Evolutionary conservation across 1,284 basidiomycete genomes (phyloP).

Genomic region (Naganishia sp.): DNA sequence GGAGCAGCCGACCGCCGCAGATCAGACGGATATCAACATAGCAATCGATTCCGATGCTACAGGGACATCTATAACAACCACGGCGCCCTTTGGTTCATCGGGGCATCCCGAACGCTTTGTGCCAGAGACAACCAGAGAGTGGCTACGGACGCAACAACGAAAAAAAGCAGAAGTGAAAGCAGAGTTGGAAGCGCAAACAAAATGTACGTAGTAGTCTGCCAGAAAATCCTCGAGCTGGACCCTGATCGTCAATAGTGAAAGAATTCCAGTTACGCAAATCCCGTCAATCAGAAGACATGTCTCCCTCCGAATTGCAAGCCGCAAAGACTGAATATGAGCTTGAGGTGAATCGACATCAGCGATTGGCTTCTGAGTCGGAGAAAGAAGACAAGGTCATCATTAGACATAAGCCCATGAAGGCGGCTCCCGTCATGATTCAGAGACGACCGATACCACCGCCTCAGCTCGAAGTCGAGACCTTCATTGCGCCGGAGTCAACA

Average conservation of each 20-base stretch:
- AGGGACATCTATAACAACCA: neutral
- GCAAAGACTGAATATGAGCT: conserved; percentile 13
- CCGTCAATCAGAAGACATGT: neutral
- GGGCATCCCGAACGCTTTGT: neutral
- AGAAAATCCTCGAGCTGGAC: no score
- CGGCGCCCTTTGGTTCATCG: neutral
- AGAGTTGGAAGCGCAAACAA: conserved; percentile 5
- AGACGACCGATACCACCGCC: neutral
- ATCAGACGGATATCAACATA: neutral
- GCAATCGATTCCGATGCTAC: neutral
- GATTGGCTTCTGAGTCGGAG: neutral
- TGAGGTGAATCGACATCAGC: neutral
- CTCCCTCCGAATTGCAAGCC: neutral
- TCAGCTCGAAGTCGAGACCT: neutral
- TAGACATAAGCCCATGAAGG: conserved; percentile 5
- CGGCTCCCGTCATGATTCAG: conserved; percentile 1
- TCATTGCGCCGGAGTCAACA: neutral
- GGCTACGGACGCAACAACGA: neutral
- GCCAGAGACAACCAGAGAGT: conserved; percentile 3
- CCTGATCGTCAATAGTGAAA: conserved; percentile 3
- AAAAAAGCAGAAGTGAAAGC: conserved; percentile 1
- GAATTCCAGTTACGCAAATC: conserved; percentile 12
- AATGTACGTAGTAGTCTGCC: neutral
- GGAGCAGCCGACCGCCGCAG: no score
- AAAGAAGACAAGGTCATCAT: conserved; percentile 10